Percentiles rank a stretch among this genome's conserved stretches.
Evolutionary conservation across 2,329 filamentous ascomycete genomes (phyloP).

Genomic region (Penicillium sumatraense): DNA sequence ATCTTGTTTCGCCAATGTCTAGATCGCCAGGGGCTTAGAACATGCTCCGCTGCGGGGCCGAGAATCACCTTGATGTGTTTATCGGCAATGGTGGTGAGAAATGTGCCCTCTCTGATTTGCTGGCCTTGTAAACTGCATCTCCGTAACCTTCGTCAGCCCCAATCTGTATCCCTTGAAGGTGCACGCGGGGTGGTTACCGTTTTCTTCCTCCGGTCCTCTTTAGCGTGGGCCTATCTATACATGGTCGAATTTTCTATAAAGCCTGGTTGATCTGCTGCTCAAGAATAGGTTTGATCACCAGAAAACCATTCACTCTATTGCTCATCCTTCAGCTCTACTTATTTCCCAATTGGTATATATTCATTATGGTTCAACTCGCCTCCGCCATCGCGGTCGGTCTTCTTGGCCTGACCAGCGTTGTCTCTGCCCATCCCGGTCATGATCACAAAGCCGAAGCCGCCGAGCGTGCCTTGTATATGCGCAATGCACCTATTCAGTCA

Average conservation of each 20-base stretch:
- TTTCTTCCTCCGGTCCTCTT: not conserved
- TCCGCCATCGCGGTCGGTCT: slow-evolving; percentile 29
- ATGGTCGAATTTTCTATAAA: slow-evolving; percentile 1
- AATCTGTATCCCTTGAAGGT: not conserved
- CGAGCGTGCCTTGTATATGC: slow-evolving; percentile 55
- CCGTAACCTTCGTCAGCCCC: slow-evolving; percentile 6
- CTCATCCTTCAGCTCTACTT: not conserved
- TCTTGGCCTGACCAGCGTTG: slow-evolving; percentile 30
- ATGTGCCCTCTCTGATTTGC: slow-evolving; percentile 14
- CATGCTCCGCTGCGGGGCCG: slow-evolving; percentile 11
- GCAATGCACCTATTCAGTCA: slow-evolving; percentile 41
- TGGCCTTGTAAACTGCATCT: not conserved
- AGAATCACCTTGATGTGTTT: not conserved
- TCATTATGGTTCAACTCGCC: slow-evolving; percentile 24
- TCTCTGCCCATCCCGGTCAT: slow-evolving; percentile 55
- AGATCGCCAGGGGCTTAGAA: not conserved
- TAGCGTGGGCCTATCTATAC: slow-evolving; percentile 1
- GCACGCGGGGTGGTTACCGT: not conserved
- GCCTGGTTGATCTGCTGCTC: not conserved
- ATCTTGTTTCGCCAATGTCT: not conserved
- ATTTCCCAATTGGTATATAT: not conserved
- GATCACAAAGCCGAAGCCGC: slow-evolving; percentile 54
- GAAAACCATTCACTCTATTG: not conserved
- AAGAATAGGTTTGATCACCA: not conserved
- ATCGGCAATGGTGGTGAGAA: slow-evolving; percentile 15